phyloP scores from a whole-genome alignment of 345 rosid genomes.

The Citrus cavaleriei region DNA sequence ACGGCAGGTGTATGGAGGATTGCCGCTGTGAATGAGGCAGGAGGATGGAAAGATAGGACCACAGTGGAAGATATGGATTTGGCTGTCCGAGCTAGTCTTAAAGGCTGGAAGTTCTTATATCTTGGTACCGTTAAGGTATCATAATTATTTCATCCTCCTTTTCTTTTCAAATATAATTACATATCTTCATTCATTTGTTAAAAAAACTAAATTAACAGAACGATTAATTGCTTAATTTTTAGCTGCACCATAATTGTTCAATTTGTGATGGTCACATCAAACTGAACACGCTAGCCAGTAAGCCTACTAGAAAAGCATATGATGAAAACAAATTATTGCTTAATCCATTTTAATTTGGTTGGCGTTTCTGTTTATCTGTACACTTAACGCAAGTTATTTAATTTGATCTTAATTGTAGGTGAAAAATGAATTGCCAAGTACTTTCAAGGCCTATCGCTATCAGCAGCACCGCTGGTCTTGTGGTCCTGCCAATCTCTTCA shows the following conservation, averaged over 20 bases:
- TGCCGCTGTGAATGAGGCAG: constrained; percentile 84
- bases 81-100: constrained; percentile 95
- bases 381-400: not conserved
- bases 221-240: too few relatives aligned
- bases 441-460: constrained; percentile 86
- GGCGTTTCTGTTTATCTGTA: not conserved
- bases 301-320: too few relatives aligned
- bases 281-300: too few relatives aligned
- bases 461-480: constrained; percentile 98
- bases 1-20: constrained; percentile 98
- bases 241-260: not conserved
- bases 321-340: too few relatives aligned
- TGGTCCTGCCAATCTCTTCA: constrained; percentile 96
- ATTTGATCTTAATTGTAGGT: constrained; percentile 39
- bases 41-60: constrained; percentile 99
- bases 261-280: not conserved
- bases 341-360: too few relatives aligned
- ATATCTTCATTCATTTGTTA: not conserved
- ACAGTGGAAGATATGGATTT: constrained; percentile 99
- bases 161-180: not conserved
- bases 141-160: not conserved
- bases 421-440: constrained; percentile 93
- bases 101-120: constrained; percentile 93
- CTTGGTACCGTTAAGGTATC: constrained; percentile 64
- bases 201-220: not conserved